Evolutionary conservation across 768 basidiomycete species (phyloP).

Genomic region (Leccinum disarticulatum): DNA sequence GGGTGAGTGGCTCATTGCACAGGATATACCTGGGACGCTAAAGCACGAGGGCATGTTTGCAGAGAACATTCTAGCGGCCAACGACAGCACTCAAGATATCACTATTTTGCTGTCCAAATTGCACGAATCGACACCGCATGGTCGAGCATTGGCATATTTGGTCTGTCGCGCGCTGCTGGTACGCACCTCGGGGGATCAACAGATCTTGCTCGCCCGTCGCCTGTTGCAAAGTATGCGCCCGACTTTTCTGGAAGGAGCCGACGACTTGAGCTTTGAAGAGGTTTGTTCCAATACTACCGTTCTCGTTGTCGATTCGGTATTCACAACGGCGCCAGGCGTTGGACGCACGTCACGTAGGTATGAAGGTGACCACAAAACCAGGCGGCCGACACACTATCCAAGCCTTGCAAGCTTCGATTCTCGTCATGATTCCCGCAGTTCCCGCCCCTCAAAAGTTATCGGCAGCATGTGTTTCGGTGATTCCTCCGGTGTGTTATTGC

Average conservation of each 20-base stretch:
- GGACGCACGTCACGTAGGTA: slow-evolving; percentile 45
- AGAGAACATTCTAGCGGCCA: slow-evolving; percentile 68
- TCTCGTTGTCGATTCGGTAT: not conserved
- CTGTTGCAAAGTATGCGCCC: slow-evolving; percentile 48
- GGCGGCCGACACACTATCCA: slow-evolving; percentile 53
- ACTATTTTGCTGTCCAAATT: slow-evolving; percentile 53
- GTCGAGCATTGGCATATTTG: slow-evolving; percentile 59
- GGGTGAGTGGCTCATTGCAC: slow-evolving; percentile 39
- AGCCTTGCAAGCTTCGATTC: slow-evolving; percentile 57
- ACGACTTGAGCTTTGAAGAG: slow-evolving; percentile 32
- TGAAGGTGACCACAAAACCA: slow-evolving; percentile 56
- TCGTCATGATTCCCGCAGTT: slow-evolving; percentile 52
- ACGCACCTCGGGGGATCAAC: slow-evolving; percentile 55
- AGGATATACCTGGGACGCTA: not conserved
- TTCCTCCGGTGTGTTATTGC: slow-evolving; percentile 33
- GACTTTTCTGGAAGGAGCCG: slow-evolving; percentile 45
- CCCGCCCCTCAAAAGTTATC: slow-evolving; percentile 39
- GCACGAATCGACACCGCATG: slow-evolving; percentile 47
- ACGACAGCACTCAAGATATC: slow-evolving; percentile 43
- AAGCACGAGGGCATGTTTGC: slow-evolving; percentile 1
- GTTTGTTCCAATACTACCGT: slow-evolving; percentile 19
- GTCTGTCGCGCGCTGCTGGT: slow-evolving; percentile 61
- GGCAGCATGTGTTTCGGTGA: slow-evolving; percentile 49
- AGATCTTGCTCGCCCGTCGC: slow-evolving; percentile 51
- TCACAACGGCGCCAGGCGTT: slow-evolving; percentile 39